Conservation (phyloP, 164 flowering plant genomes). For the Magnolia sinica region DNA sequence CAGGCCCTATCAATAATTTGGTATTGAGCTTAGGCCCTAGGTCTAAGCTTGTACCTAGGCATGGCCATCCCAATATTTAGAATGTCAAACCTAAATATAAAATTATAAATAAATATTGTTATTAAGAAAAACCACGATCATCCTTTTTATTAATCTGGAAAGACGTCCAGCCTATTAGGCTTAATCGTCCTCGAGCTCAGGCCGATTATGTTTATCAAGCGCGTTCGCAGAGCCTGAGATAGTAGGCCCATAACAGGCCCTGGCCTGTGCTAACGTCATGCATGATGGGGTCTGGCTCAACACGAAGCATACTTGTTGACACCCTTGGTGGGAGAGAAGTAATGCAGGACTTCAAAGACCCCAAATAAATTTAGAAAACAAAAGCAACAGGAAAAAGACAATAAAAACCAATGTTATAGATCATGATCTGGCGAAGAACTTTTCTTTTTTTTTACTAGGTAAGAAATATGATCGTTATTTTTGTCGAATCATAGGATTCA, state of each 20-base stretch:
- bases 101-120: no score
- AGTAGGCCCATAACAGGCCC: no score
- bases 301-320: not conserved
- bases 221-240: no score
- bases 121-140: no score
- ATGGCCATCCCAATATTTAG: not conserved
- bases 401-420: not conserved
- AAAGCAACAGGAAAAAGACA: not conserved
- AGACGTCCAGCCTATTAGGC: no score
- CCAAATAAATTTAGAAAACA: not conserved
- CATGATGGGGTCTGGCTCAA: not conserved
- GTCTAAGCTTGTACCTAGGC: not conserved
- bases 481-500: not conserved
- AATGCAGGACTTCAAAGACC: not conserved
- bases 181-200: no score
- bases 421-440: no score
- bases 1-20: not conserved
- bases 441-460: no score
- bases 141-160: no score
- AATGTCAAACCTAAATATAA: not conserved
- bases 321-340: not conserved
- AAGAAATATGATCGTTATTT: not conserved
- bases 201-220: no score
- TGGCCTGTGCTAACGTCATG: not conserved
- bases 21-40: not conserved